Percentiles rank a stretch among this genome's conserved stretches.
phyloP scores from a whole-genome alignment of 176 grass and related monocot genomes.

The Otatea glauca region DNA sequence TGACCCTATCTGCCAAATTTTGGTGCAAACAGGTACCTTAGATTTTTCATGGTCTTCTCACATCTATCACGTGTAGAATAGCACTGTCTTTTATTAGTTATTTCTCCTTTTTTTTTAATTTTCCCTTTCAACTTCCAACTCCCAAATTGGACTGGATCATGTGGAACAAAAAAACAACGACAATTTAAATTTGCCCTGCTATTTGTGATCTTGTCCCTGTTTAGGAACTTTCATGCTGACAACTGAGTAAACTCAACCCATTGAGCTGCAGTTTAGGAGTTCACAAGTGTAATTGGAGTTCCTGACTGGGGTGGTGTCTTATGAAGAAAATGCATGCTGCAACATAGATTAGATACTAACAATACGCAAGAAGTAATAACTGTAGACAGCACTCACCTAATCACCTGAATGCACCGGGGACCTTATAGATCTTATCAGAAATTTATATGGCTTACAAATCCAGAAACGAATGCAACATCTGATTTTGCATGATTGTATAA shows the following conservation, averaged over 20 bases:
- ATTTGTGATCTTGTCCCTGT: neutral
- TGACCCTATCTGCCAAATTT: no score
- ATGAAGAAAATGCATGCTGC: neutral
- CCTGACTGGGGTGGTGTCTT: neutral
- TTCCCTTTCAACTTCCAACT: conserved; percentile 15
- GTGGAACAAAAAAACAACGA: neutral
- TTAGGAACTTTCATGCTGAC: conserved; percentile 15
- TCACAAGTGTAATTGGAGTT: conserved; percentile 10
- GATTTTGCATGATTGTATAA: no score
- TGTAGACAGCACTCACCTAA: neutral
- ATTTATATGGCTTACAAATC: no score
- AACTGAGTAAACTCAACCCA: neutral
- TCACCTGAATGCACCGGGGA: no score
- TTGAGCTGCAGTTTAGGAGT: neutral
- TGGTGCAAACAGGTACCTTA: no score
- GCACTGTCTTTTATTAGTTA: neutral
- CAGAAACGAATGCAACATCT: no score
- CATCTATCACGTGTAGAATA: neutral
- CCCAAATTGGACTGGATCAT: conserved; percentile 33
- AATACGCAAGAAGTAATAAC: neutral
- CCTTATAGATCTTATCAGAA: no score
- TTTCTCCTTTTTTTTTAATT: neutral
- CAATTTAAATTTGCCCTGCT: neutral
- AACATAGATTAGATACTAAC: conserved; percentile 12
- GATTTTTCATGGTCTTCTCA: neutral